These are phyloP conservation scores for Schoenoplectus tabernaemontani DNA, from an alignment of 202 grass and related monocot species.

Conservation along the genomic window DNA sequence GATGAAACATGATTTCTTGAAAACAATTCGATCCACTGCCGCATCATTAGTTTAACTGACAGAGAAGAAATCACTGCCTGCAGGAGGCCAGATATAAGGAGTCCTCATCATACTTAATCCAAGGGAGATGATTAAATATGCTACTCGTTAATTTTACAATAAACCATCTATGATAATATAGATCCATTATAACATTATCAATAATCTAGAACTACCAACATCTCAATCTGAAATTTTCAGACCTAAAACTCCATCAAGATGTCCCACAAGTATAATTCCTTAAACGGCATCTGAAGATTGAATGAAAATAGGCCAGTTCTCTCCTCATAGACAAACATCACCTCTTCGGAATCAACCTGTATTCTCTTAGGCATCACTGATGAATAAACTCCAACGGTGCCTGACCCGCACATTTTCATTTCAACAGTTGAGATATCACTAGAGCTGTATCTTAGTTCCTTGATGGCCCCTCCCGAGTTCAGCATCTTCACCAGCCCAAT, in stretches of 20 bases:
- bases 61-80: not conserved
- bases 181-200: not conserved
- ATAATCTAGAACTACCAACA: not conserved
- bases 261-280: conserved; percentile 42
- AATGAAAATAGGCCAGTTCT: conserved; percentile 33
- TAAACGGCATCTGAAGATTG: conserved; percentile 25
- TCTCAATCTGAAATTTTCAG: not conserved
- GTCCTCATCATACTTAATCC: not conserved
- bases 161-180: not conserved
- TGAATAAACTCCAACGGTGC: conserved; percentile 44
- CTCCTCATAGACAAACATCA: conserved; percentile 41
- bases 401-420: conserved; percentile 33
- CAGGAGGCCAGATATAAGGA: not conserved
- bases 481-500: conserved; percentile 57
- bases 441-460: conserved; percentile 15
- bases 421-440: not conserved
- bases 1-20: too few species aligned
- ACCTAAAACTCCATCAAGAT: conserved; percentile 34
- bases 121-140: not conserved
- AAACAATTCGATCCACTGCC: not conserved
- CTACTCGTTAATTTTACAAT: not conserved
- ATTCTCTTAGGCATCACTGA: conserved; percentile 35
- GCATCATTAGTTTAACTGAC: not conserved
- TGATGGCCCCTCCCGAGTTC: conserved; percentile 62
- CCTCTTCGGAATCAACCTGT: conserved; percentile 19